Evolutionary conservation across 2,329 filamentous ascomycete species (phyloP).

Genomic region (Colletotrichum magnum): DNA sequence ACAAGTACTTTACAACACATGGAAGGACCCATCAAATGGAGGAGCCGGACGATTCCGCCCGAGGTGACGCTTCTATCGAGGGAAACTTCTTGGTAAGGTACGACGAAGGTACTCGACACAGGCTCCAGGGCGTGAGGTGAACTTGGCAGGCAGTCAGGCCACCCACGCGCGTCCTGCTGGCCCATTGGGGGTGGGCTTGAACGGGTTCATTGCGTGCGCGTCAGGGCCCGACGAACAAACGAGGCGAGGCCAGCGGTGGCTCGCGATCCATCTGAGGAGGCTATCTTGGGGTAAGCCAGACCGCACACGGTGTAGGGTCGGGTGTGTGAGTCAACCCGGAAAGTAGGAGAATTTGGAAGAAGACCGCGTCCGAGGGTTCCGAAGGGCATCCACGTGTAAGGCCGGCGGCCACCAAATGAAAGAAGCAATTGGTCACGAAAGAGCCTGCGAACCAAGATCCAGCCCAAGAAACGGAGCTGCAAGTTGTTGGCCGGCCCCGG

Average conservation of each 20-base stretch:
- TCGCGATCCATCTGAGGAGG: not conserved
- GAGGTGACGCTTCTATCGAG: conserved; percentile 26
- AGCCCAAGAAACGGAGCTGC: not conserved
- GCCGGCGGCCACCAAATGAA: not conserved
- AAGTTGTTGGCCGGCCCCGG: no score
- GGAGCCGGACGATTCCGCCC: conserved; percentile 22
- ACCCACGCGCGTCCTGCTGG: not conserved
- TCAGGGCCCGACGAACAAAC: not conserved
- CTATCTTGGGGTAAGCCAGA: conserved; percentile 1
- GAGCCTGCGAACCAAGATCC: not conserved
- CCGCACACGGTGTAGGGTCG: conserved; percentile 1
- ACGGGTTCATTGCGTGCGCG: conserved; percentile 1
- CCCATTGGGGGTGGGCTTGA: not conserved
- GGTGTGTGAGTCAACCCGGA: conserved; percentile 23
- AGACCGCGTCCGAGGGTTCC: conserved; percentile 31
- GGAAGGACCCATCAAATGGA: conserved; percentile 7
- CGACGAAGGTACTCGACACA: conserved; percentile 3
- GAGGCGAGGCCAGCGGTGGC: not conserved
- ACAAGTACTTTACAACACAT: conserved; percentile 20
- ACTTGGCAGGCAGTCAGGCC: not conserved
- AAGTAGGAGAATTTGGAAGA: no score
- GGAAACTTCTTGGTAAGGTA: conserved; percentile 26
- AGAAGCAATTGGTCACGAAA: not conserved
- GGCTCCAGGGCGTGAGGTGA: not conserved
- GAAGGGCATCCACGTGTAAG: conserved; percentile 23